A percentile compares a stretch with the other conserved stretches of the same genome.
Evolutionary conservation across 805 yeast species (phyloP).

Genomic region (Cyberlindnera subsufficiens): DNA sequence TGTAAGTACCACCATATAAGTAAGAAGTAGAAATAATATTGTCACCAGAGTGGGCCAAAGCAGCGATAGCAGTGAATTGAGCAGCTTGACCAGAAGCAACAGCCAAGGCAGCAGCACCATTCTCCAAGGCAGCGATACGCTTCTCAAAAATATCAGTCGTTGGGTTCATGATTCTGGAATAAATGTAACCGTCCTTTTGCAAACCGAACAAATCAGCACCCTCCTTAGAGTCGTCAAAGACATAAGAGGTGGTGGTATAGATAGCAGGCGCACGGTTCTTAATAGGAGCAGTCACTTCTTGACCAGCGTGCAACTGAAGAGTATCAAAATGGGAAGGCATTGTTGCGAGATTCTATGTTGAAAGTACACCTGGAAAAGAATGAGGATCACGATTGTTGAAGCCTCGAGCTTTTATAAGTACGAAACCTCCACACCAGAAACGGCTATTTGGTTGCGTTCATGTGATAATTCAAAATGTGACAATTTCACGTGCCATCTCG

Average conservation of each 20-base stretch:
- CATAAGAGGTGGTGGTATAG: conserved; percentile 87
- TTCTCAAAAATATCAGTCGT: conserved; percentile 88
- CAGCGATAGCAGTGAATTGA: conserved; percentile 76
- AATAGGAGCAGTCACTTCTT: conserved; percentile 53
- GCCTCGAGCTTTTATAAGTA: no score
- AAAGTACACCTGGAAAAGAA: neutral
- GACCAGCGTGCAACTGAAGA: conserved; percentile 93
- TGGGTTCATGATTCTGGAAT: conserved; percentile 89
- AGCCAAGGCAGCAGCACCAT: conserved; percentile 87
- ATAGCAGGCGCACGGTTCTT: conserved; percentile 85
- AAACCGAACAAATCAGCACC: conserved; percentile 90
- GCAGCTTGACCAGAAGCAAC: conserved; percentile 97
- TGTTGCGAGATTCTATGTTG: neutral
- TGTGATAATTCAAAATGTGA: no score
- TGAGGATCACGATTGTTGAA: no score
- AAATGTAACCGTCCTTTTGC: conserved; percentile 78
- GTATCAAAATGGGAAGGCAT: conserved; percentile 73
- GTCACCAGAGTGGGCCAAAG: conserved; percentile 83
- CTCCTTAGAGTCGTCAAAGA: conserved; percentile 80
- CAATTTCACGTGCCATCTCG: no score
- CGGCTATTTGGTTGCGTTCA: no score
- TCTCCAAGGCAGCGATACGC: conserved; percentile 88
- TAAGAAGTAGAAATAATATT: conserved; percentile 82
- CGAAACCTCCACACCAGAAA: no score
- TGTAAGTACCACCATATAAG: conserved; percentile 94